Percentiles rank a stretch among this genome's conserved stretches.
phyloP scores from a whole-genome alignment of 176 grass and related monocot species.

The Raddia guianensis region DNA sequence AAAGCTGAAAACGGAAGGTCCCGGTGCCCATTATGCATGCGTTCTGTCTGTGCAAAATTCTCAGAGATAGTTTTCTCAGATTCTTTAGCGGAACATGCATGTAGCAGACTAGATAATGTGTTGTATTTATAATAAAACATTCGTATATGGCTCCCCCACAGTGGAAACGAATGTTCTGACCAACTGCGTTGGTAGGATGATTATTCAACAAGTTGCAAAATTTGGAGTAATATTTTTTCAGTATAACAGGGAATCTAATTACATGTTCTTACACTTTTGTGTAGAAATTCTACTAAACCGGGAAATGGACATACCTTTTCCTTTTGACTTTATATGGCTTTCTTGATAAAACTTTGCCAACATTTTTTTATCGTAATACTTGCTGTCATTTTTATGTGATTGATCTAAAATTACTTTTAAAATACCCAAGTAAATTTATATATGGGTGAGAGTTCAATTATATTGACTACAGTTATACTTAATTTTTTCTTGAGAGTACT shows the following conservation, averaged over 20 bases:
- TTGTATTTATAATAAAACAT: not conserved
- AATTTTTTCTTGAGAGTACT: too few species aligned
- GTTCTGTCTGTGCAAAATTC: not conserved
- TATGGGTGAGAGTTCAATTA: too few species aligned
- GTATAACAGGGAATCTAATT: not conserved
- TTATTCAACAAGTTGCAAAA: not conserved
- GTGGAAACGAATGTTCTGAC: not conserved
- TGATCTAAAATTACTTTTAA: not conserved
- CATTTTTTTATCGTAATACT: too few species aligned
- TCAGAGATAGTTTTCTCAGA: not conserved
- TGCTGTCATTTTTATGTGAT: not conserved
- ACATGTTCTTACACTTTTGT: not conserved
- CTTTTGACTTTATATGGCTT: too few species aligned
- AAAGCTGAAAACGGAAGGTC: not conserved
- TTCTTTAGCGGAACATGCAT: not conserved
- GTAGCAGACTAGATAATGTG: not conserved
- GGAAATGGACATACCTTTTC: too few species aligned
- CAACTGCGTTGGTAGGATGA: not conserved
- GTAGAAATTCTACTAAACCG: not conserved
- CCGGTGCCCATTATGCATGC: not conserved
- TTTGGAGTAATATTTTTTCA: not conserved
- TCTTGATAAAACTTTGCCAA: too few species aligned
- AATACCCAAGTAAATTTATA: too few species aligned
- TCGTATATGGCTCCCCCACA: not conserved
- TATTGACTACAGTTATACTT: too few species aligned